Evolutionary conservation across 2,329 filamentous ascomycete species (phyloP).

Genomic region (Pyricularia sp.): DNA sequence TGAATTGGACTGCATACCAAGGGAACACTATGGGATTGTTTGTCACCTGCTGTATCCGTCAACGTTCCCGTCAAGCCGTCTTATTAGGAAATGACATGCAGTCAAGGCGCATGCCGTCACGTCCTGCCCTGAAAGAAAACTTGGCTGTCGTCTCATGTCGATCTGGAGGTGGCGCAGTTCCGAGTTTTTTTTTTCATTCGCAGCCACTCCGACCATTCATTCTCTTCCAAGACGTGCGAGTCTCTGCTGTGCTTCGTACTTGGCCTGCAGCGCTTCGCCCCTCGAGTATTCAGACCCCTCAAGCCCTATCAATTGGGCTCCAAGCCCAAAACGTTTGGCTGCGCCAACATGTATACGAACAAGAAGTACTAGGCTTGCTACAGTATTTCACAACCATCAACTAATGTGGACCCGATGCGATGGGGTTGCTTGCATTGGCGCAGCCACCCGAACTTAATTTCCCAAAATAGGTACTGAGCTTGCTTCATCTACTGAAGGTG

Average conservation of each 20-base stretch:
- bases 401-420: background rate
- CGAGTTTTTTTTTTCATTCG: background rate
- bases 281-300: background rate
- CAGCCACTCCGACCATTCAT: background rate
- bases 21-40: background rate
- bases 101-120: background rate
- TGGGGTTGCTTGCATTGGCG: background rate
- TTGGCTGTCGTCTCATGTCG: constrained; percentile 1
- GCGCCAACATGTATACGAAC: no score
- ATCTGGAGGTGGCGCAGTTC: background rate
- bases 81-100: background rate
- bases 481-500: background rate
- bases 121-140: background rate
- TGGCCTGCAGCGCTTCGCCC: no score
- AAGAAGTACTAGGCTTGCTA: no score
- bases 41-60: background rate
- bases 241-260: background rate
- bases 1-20: background rate
- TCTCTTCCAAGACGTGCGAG: background rate
- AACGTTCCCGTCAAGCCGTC: background rate
- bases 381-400: background rate
- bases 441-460: background rate
- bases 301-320: background rate
- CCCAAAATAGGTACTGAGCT: background rate
- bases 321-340: background rate